Evolutionary conservation across 768 basidiomycete species (phyloP).

Genomic region (Rickenella mellea): DNA sequence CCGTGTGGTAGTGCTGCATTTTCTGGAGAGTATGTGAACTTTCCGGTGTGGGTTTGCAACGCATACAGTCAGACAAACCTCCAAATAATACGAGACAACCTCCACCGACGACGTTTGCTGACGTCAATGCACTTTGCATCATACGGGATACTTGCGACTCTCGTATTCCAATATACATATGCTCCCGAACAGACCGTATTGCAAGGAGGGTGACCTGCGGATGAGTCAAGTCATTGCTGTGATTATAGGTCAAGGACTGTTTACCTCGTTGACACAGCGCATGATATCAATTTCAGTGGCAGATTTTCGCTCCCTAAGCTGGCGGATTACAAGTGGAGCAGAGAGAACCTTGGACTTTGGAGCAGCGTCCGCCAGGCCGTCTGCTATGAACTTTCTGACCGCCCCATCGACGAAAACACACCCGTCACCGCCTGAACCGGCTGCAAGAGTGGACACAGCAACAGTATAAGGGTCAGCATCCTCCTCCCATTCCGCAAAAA

Average conservation of each 20-base stretch:
- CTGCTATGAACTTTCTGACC: conserved; percentile 53
- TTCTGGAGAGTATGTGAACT: conserved; percentile 30
- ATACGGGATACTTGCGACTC: conserved; percentile 63
- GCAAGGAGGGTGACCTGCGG: conserved; percentile 67
- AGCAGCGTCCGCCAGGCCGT: conserved; percentile 45
- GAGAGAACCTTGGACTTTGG: conserved; percentile 29
- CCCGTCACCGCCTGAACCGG: conserved; percentile 23
- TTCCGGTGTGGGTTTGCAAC: background rate
- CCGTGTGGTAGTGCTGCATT: conserved; percentile 86
- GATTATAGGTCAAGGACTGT: background rate
- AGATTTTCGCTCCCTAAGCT: conserved; percentile 69
- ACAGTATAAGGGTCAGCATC: conserved; percentile 55
- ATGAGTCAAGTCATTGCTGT: background rate
- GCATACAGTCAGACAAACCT: conserved; percentile 31
- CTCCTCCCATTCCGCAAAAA: conserved; percentile 40
- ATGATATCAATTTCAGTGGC: conserved; percentile 58
- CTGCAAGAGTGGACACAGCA: conserved; percentile 24
- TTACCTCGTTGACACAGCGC: conserved; percentile 73
- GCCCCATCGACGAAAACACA: conserved; percentile 57
- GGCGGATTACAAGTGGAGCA: conserved; percentile 45
- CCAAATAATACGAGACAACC: conserved; percentile 71
- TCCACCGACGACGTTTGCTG: conserved; percentile 48
- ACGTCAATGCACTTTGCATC: conserved; percentile 42
- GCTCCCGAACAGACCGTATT: conserved; percentile 52
- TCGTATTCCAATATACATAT: conserved; percentile 60